phyloP scores from a whole-genome alignment of 129 eudicot species.

The Flaveria bidentis region DNA sequence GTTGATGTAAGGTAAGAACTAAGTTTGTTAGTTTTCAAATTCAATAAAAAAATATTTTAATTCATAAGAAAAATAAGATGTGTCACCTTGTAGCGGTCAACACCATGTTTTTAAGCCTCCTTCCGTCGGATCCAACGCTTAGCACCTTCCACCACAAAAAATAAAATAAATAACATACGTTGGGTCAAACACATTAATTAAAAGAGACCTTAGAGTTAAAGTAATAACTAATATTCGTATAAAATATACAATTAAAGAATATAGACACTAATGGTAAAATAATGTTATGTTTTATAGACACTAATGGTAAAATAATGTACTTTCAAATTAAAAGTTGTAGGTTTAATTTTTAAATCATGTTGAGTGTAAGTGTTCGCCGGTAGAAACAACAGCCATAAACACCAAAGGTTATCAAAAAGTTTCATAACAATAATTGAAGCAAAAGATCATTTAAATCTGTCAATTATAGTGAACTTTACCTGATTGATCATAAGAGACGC shows the following conservation, averaged over 20 bases:
- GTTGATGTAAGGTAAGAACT: no score
- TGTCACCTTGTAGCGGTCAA: conserved; percentile 80
- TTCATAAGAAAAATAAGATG: background rate
- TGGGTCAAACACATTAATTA: background rate
- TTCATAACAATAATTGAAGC: no score
- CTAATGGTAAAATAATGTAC: no score
- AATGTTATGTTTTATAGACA: no score
- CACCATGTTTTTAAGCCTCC: conserved; percentile 64
- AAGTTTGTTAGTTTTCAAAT: no score
- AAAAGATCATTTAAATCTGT: background rate
- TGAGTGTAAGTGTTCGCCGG: no score
- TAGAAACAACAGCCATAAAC: no score
- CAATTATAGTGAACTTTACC: conserved; percentile 30
- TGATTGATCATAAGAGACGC: conserved; percentile 56
- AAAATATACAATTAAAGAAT: background rate
- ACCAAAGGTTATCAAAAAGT: no score
- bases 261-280: background rate
- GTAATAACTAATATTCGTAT: background rate
- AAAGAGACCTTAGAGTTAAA: background rate
- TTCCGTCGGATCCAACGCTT: conserved; percentile 57
- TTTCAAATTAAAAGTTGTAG: no score
- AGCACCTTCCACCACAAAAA: conserved; percentile 49
- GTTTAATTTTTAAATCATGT: no score
- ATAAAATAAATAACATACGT: background rate
- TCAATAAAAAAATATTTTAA: no score